A percentile compares a stretch with the other conserved stretches of the same genome.
These are phyloP conservation scores for Saccharomycopsis schoenii DNA, from an alignment of 805 yeast species.

Conservation along the genomic window DNA sequence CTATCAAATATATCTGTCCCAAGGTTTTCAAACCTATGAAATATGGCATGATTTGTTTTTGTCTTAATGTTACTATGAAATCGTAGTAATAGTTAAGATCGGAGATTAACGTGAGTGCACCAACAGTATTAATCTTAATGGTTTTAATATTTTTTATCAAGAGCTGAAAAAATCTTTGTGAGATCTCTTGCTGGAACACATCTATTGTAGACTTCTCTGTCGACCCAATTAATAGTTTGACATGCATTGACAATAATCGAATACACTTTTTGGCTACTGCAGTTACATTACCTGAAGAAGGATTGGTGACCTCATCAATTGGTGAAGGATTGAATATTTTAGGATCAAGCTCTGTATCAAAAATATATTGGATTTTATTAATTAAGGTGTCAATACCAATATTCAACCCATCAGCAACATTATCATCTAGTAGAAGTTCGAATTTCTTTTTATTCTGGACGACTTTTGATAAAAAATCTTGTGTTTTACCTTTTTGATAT, in stretches of 20 bases:
- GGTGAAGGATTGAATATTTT: conserved; percentile 51
- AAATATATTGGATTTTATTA: conserved; percentile 63
- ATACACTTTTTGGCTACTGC: conserved; percentile 52
- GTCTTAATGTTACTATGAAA: conserved; percentile 54
- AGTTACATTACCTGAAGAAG: conserved; percentile 7
- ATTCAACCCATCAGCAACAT: conserved; percentile 87
- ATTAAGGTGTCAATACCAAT: conserved; percentile 85
- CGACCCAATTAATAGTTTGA: conserved; percentile 63
- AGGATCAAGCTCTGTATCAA: conserved; percentile 44
- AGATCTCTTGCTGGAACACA: conserved; percentile 89
- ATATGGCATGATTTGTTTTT: conserved; percentile 61
- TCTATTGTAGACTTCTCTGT: conserved; percentile 85
- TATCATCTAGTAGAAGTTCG: conserved; percentile 74
- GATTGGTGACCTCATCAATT: conserved; percentile 12
- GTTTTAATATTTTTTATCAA: conserved; percentile 70
- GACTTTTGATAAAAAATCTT: conserved; percentile 69
- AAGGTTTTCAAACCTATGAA: conserved; percentile 74
- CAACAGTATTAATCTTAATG: conserved; percentile 63
- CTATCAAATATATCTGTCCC: conserved; percentile 74
- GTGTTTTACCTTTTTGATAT: conserved; percentile 32
- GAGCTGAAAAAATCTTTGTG: conserved; percentile 70
- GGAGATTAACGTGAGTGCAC: conserved; percentile 73
- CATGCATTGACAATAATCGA: conserved; percentile 56
- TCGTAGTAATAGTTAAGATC: conserved; percentile 74
- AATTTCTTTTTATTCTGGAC: conserved; percentile 72